A percentile compares a stretch with the other conserved stretches of the same genome.
Conservation (phyloP, 2,329 filamentous ascomycete species). For the Hyphodiscus sp. region DNA sequence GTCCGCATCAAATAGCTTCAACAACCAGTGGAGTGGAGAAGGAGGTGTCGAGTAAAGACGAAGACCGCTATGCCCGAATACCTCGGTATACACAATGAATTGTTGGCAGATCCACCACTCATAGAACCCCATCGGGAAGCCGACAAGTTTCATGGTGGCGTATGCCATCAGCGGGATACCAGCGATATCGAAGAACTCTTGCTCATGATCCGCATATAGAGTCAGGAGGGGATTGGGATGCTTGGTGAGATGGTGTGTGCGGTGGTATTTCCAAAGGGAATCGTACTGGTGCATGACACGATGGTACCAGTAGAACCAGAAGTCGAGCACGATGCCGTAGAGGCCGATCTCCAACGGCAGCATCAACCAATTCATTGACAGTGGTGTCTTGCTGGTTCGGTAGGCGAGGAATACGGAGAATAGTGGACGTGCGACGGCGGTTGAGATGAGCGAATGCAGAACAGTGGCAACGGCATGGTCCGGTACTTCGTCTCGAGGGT, state of each 20-base stretch:
- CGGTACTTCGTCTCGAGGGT: constrained; percentile 32
- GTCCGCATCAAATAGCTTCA: constrained; percentile 30
- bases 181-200: constrained; percentile 4
- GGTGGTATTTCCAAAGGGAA: constrained; percentile 28
- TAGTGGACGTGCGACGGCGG: constrained; percentile 18
- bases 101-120: constrained; percentile 41
- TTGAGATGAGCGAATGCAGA: constrained; percentile 19
- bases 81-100: constrained; percentile 36
- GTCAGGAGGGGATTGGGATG: constrained; percentile 29
- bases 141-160: constrained; percentile 7
- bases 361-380: constrained; percentile 21
- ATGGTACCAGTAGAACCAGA: constrained; percentile 30
- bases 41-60: constrained; percentile 33
- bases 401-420: constrained; percentile 27
- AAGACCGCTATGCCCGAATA: constrained; percentile 35
- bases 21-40: constrained; percentile 30
- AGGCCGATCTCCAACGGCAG: constrained; percentile 29
- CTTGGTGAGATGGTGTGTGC: constrained; percentile 30
- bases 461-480: constrained; percentile 26
- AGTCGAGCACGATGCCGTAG: constrained; percentile 28
- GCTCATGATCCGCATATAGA: constrained; percentile 26
- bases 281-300: constrained; percentile 27
- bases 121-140: constrained; percentile 40
- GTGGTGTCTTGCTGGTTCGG: constrained; percentile 8
- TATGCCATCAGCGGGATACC: not conserved